Conservation (phyloP, 495 filamentous ascomycete genomes). For the Jackrogersella multiformis region DNA sequence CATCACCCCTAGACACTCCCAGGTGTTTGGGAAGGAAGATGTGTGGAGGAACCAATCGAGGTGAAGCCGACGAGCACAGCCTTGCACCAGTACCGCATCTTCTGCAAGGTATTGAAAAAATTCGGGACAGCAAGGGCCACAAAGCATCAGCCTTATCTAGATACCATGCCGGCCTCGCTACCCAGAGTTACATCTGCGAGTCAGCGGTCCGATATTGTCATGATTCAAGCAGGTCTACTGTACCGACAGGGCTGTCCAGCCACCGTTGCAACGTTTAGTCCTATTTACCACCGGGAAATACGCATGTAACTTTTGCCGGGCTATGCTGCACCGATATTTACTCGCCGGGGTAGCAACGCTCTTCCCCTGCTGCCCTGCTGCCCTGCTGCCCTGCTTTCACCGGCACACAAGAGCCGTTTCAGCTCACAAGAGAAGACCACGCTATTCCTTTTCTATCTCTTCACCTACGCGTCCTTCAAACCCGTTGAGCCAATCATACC, state of each 20-base stretch:
- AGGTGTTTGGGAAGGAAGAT: constrained; percentile 33
- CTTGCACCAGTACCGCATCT: constrained; percentile 23
- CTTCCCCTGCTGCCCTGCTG: not conserved
- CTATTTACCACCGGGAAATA: constrained; percentile 20
- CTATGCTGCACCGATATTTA: constrained; percentile 33
- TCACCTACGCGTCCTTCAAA: constrained; percentile 10
- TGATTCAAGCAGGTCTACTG: constrained; percentile 17
- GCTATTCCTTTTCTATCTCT: constrained; percentile 33
- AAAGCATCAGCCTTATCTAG: constrained; percentile 41
- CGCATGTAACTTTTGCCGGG: constrained; percentile 33
- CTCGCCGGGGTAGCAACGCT: constrained; percentile 9
- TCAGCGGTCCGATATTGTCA: constrained; percentile 38
- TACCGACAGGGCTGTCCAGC: constrained; percentile 13
- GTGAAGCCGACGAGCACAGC: constrained; percentile 44
- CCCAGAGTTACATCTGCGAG: constrained; percentile 31
- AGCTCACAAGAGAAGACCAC: constrained; percentile 23
- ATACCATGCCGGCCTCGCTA: constrained; percentile 31
- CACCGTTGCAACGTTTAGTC: constrained; percentile 13
- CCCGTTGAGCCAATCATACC: constrained; percentile 21
- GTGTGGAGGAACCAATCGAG: constrained; percentile 45
- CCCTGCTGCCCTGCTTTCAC: constrained; percentile 2
- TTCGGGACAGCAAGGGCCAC: constrained; percentile 31
- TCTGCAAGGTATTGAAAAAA: constrained; percentile 32
- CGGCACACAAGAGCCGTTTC: constrained; percentile 12
- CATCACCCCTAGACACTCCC: constrained; percentile 40